Base-by-base conservation (phyloP, 2,329 filamentous ascomycete species). In the Cryoendolithus antarcticus region DNA sequence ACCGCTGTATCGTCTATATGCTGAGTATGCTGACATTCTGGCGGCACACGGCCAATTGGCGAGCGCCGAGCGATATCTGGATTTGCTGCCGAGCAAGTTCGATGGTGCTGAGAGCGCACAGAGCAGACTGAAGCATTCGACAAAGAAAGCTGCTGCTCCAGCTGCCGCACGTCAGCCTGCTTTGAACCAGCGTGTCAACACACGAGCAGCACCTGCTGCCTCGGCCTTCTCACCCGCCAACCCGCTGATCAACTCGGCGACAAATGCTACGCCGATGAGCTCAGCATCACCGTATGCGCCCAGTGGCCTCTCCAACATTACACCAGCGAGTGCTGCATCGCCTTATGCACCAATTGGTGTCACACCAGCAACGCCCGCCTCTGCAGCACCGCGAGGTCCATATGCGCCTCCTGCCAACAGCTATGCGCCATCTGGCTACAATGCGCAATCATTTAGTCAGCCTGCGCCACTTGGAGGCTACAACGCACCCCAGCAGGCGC, bases 21-120 rank as follows among this genome's bases (percentile, higher is more conserved):
- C 83, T 21, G 91, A 98, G 64, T 98, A 96, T 59, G 89, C 91
- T 9, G 89, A 98, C 57, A 88, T 98, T 48, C 77, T 93, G 41
- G 86, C 91, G 34, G 78, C 85, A 5, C 85, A 95, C 55, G 91
- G 93, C 9, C 84, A 93, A 52, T 67, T 98, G 39, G 71, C 77
- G 27, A 76, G 86, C 50, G 93, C 91, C 4, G 82, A 94, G 62
- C 88, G 83, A 60, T 98, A 98, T 56, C 75, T 98, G 31, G 77
- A 88, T 55, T 75, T 98, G 38, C 71, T 98, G 34, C 91, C 91
- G 10, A 66, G 72, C 31, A 77, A 79, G 47, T 95, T 93, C 58
- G 80, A 85, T 30, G 83, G 84, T 42, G 91, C 89, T 29, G 86
- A 95, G 49, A 74, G 91, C 49, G 85, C 89, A 21, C 76, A 86